Conservation (phyloP, 495 filamentous ascomycete genomes). For the Hyaloscypha variabilis region DNA sequence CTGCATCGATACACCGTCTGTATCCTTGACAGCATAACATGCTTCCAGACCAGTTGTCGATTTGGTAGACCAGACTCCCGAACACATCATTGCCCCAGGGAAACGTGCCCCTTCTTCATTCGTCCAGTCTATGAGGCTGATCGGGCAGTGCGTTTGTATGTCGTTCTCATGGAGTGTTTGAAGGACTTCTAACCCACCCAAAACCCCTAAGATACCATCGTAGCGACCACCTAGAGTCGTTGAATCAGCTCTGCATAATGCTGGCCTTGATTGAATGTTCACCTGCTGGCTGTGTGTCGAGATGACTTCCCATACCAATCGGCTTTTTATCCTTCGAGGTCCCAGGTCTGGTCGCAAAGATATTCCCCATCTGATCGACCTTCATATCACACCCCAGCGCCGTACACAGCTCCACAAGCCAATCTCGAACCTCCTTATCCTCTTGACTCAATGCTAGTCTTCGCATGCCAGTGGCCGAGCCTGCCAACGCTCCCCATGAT, state of each 20-base stretch:
- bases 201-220: slow-evolving; percentile 76
- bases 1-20: slow-evolving; percentile 55
- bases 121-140: slow-evolving; percentile 81
- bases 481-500: slow-evolving; percentile 37
- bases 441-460: slow-evolving; percentile 67
- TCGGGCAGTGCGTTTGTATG: slow-evolving; percentile 66
- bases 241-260: neutral
- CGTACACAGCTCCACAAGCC: slow-evolving; percentile 68
- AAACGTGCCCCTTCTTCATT: slow-evolving; percentile 78
- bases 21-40: slow-evolving; percentile 59
- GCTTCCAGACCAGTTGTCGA: slow-evolving; percentile 57
- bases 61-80: slow-evolving; percentile 69
- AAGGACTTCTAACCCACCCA: slow-evolving; percentile 71
- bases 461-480: slow-evolving; percentile 28
- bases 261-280: neutral
- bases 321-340: slow-evolving; percentile 36
- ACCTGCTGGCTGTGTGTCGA: slow-evolving; percentile 76
- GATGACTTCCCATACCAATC: slow-evolving; percentile 71
- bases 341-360: slow-evolving; percentile 70
- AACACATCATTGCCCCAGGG: slow-evolving; percentile 73
- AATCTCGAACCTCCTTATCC: slow-evolving; percentile 72
- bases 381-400: slow-evolving; percentile 59
- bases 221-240: slow-evolving; percentile 55
- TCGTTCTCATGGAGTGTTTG: slow-evolving; percentile 65
- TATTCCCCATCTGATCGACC: slow-evolving; percentile 61